Base-by-base conservation (phyloP, 2,329 filamentous ascomycete species). In the Calonectria hawksworthii region DNA sequence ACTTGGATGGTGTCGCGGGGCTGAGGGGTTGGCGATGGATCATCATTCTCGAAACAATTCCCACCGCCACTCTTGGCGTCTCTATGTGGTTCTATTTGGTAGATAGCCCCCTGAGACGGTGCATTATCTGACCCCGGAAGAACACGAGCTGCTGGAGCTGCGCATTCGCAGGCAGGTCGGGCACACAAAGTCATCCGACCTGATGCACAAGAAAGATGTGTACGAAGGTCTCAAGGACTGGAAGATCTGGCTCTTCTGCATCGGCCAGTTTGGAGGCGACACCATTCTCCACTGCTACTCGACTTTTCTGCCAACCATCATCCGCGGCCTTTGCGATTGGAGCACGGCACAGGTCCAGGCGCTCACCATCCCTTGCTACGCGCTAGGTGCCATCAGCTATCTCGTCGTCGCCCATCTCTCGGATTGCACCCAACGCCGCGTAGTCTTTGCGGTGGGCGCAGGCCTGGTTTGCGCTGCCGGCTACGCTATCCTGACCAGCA, bases 281-380 rank as follows among this genome's bases (percentile, higher is more conserved):
- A 92, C 90, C 0, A 92, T 93, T 86, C 86, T 94, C 0, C 94
- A 94, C 76, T 82, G 82, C 3, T 93, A 90, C 81, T 90, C 88
- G 67, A 93, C 91, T 1, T 94, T 94, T 78, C 83, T 94, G 47
- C 92, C 92, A 0, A 93, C 92, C 0, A 94, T 94, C 69, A 93
- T 94, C 79, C 85, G 88, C 26, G 90, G 88, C 0, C 88, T 94
- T 67, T 87, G 91, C 0, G 86, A 91, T 66, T 82, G 82, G 81
- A 75, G 73, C n/a, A 77, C 26, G 0, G 76, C 80, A 2, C 76
- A 85, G 52, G 89, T 93, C 0, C 92, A 94, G 79, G 90, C 92
- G n/a, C 86, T 94, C 23, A 94, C 92, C 0, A 93, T 94, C 50
- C 92, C 93, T 1, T 93, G 92, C 81, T 94, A 94, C 75, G 88